Evolutionary conservation across 768 basidiomycete species (phyloP), one percentile per base, ranked within the genome.

Genomic region (Russula lepida): DNA sequence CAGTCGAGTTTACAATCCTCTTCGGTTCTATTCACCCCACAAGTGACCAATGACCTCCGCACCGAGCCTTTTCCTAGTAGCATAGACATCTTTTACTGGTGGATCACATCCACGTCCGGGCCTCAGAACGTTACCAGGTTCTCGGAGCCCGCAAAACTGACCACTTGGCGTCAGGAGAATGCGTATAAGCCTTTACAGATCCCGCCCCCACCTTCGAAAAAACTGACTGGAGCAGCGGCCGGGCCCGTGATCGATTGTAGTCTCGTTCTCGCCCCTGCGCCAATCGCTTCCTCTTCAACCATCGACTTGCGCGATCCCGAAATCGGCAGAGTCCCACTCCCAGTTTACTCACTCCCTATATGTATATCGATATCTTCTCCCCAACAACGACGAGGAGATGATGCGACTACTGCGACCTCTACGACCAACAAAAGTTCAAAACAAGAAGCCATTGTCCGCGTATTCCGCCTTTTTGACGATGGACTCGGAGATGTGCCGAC

Each of bases 11-110:
- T 78, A 2, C 71, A 74, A 11, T 74, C 74, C 0, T 67, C 70
- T 4, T 66, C 75, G 12, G 73, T 94, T 53, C 71, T 75, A 13
- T 80, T 95, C 54, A 91, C 85, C 2, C 91, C 90, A 0, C 92
- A 95, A 71, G 82, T 97, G 62, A 84, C 86, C 32, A 95, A 97
- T 71, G 94, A 95, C 67, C 79, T 95, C 25, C 81, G 94, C 33
- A 95, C 94, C 35, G 92, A 94, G 70, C 74, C 78, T 1, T 83
- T 78, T 67, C 68, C 74, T 12, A 73, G 70, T 19, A 71, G 78
- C 1, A 77, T 81, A 58, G 85, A 91, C 61, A 80, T 95, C 39
- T 86, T 75, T 69, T 92, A 85, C 69, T 73, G 80, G 27, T 95
- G 92, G 92, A 71, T 71, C 30, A 69, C 46, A 25, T 15, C 2